Evolutionary conservation across 202 grass and related monocot genomes (phyloP), one percentile per base, ranked within the genome.

Genomic region (Brachypodium distachyon): DNA sequence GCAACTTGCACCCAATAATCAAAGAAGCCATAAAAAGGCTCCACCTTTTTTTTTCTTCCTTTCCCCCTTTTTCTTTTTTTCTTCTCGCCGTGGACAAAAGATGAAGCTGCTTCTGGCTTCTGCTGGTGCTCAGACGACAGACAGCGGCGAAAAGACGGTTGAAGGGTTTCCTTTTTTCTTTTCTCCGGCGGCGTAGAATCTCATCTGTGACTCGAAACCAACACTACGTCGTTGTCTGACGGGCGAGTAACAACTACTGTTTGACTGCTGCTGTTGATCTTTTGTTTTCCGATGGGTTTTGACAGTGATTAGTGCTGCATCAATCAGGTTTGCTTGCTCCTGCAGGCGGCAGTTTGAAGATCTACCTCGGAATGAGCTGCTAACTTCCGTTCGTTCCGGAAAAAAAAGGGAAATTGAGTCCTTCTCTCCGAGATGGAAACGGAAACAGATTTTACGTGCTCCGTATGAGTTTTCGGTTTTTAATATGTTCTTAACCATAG

Each of bases 1-100:
- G 13, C 85, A 87, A 87, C 52, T 83, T 83, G 80, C 86, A n/a
- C 16, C 32, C 56, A 32, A 12, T 76, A 70, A 88, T 84, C 86
- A 76, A 55, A 79, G 49, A 55, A 79, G 49, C 85, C n/a, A 54
- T 5, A 75, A n/a, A 79, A 79, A 61, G 63, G 18, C 71, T 36
- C n/a, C 41, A 31, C 25, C 65, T 43, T 44, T 67, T 67, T 5
- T 59, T 17, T 40, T 7, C 49, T 8, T 18, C 23, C 6, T 26
- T 28, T 61, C 57, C 12, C 8, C 12, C 6, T 43, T 42, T 66
- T 44, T 28, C 49, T 51, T 19, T 28, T 5, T n/a, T n/a, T n/a
- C n/a, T n/a, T n/a, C n/a, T 43, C 63, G 63, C 18, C 31, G 25
- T 29, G 25, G 65, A 48, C 42, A 69, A 69, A 14, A 46, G 26